Percentiles rank a stretch among this genome's conserved stretches.
phyloP scores from a whole-genome alignment of 495 filamentous ascomycete genomes.

The Cudoniella acicularis region DNA sequence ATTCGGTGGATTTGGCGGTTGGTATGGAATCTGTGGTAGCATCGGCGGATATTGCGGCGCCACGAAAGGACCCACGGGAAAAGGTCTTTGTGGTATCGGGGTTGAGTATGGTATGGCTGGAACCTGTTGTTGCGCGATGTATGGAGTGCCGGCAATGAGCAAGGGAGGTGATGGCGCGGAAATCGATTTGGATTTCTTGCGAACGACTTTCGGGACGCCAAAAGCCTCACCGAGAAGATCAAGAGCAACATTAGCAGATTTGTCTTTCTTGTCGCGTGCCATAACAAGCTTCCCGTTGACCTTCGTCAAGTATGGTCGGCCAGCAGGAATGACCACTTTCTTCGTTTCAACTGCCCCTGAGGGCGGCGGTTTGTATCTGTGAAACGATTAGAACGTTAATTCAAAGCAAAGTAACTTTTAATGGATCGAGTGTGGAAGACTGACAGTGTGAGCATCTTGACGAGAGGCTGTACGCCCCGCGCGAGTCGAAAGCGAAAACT shows the following conservation, averaged over 20 bases:
- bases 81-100: conserved; percentile 15
- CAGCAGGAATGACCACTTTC: conserved; percentile 15
- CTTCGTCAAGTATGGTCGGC: conserved; percentile 23
- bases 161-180: conserved; percentile 8
- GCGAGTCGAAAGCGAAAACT: no score
- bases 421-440: background rate
- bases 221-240: conserved; percentile 22
- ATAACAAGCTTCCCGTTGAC: conserved; percentile 28
- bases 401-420: background rate
- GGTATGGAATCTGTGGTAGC: background rate
- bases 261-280: conserved; percentile 20
- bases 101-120: conserved; percentile 9
- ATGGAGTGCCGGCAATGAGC: conserved; percentile 15
- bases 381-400: background rate
- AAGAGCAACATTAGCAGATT: conserved; percentile 1
- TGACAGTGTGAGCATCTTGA: conserved; percentile 17
- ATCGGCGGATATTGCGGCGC: background rate
- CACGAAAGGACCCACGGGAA: background rate
- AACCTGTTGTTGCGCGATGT: conserved; percentile 3
- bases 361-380: background rate
- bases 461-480: no score
- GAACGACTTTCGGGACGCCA: conserved; percentile 1
- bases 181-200: conserved; percentile 11
- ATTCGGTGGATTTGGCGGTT: background rate
- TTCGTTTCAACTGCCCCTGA: background rate